Percentiles rank a stretch among this genome's conserved stretches.
phyloP scores from a whole-genome alignment of 495 filamentous ascomycete genomes.

The Aspergillus bridgeri region DNA sequence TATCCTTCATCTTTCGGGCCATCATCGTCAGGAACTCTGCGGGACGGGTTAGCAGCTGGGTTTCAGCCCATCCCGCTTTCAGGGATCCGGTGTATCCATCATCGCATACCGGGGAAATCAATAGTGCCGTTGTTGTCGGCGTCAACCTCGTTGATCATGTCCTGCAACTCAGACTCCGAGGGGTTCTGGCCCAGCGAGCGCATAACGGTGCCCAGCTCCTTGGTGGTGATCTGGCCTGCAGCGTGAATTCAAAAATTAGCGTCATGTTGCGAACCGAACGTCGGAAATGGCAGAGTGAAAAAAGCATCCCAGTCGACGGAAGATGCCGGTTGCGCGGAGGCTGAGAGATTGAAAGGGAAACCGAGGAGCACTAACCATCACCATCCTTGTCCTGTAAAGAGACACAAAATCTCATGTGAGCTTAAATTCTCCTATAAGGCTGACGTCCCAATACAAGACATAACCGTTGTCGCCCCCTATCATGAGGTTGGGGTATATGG shows the following conservation, averaged over 20 bases:
- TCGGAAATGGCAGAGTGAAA: not conserved
- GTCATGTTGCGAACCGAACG: slow-evolving; percentile 5
- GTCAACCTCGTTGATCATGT: slow-evolving; percentile 99
- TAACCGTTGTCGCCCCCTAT: not conserved
- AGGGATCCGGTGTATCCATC: not conserved
- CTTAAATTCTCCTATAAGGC: slow-evolving; percentile 1
- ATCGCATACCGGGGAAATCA: slow-evolving; percentile 85
- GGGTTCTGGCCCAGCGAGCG: slow-evolving; percentile 99
- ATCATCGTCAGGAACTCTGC: slow-evolving; percentile 99
- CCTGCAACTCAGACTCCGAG: slow-evolving; percentile 96
- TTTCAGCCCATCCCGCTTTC: not conserved
- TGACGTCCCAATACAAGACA: not conserved
- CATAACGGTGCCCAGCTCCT: slow-evolving; percentile 99
- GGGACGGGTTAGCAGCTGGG: slow-evolving; percentile 5
- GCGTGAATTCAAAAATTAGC: not conserved
- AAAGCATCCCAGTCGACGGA: not conserved
- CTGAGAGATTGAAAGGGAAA: slow-evolving; percentile 2
- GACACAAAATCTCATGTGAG: slow-evolving; percentile 18
- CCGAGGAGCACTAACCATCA: slow-evolving; percentile 75
- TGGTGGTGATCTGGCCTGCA: slow-evolving; percentile 97
- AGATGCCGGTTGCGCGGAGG: slow-evolving; percentile 1
- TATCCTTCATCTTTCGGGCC: slow-evolving; percentile 99
- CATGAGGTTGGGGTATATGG: not conserved
- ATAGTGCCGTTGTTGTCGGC: slow-evolving; percentile 99
- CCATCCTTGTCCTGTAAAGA: slow-evolving; percentile 92